These are phyloP conservation scores for Yamadazyma siamensis DNA, from an alignment of 1,139 yeast species.

Conservation along the genomic window DNA sequence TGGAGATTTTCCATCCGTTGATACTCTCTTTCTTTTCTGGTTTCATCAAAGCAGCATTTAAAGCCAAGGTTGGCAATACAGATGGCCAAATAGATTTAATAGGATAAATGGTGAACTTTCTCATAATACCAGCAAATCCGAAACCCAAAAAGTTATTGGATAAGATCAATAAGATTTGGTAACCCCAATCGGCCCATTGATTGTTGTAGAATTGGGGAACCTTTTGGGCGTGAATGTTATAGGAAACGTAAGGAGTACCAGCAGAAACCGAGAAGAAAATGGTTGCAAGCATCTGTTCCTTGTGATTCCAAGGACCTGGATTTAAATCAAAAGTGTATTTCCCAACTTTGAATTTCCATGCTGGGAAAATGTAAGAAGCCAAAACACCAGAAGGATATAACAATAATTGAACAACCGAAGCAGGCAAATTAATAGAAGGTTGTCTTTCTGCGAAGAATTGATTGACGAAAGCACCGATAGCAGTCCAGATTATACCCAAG, in stretches of 20 bases:
- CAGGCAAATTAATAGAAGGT: slow-evolving; percentile 44
- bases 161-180: slow-evolving; percentile 33
- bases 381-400: slow-evolving; percentile 22
- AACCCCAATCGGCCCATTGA: slow-evolving; percentile 39
- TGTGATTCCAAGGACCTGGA: slow-evolving; percentile 53
- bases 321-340: slow-evolving; percentile 27
- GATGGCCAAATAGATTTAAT: slow-evolving; percentile 45
- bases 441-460: slow-evolving; percentile 55
- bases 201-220: slow-evolving; percentile 37
- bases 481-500: slow-evolving; percentile 51
- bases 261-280: slow-evolving; percentile 43
- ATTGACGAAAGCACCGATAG: slow-evolving; percentile 52
- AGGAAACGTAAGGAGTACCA: slow-evolving; percentile 39
- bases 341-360: slow-evolving; percentile 28
- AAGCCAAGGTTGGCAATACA: slow-evolving; percentile 39
- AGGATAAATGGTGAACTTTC: slow-evolving; percentile 40
- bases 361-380: slow-evolving; percentile 23
- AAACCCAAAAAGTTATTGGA: slow-evolving; percentile 44
- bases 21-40: slow-evolving; percentile 24
- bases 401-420: slow-evolving; percentile 42
- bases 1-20: slow-evolving; percentile 39
- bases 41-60: slow-evolving; percentile 39
- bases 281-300: slow-evolving; percentile 59
- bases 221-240: slow-evolving; percentile 43
- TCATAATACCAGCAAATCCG: slow-evolving; percentile 44